Evolutionary conservation across 352 stramenopile genomes (phyloP).

Genomic region (Blastocystis sp.): DNA sequence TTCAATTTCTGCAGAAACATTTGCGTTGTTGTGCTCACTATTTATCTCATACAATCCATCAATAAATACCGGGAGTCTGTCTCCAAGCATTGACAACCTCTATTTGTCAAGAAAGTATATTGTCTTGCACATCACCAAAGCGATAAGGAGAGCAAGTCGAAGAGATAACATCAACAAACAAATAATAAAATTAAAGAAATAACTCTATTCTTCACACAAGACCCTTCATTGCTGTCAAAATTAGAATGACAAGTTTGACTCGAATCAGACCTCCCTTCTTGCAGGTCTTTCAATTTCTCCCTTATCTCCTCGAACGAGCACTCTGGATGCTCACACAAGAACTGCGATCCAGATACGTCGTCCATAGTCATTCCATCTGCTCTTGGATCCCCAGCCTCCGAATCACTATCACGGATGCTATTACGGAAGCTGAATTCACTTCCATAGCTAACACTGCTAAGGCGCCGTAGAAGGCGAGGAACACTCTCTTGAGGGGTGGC

Average conservation of each 20-base stretch:
- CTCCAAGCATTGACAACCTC: neutral
- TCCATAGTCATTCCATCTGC: neutral
- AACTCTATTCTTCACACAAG: neutral
- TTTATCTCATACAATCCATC: neutral
- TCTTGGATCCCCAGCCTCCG: neutral
- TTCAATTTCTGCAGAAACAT: neutral
- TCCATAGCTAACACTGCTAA: conserved; percentile 8
- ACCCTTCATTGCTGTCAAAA: neutral
- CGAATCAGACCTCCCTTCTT: neutral
- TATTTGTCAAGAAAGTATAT: neutral
- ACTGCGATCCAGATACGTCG: neutral
- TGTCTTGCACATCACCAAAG: neutral
- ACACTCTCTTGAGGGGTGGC: neutral
- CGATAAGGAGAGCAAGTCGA: neutral
- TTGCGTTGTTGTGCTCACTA: neutral
- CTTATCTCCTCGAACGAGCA: conserved; percentile 25
- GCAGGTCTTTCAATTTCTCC: neutral
- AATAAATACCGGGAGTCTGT: neutral
- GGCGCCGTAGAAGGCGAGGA: neutral
- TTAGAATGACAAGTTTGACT: no score
- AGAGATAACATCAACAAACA: neutral
- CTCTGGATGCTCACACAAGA: neutral
- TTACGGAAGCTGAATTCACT: conserved; percentile 38
- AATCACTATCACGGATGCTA: neutral
- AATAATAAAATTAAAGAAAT: neutral